Evolutionary conservation across 1,284 basidiomycete species (phyloP), one percentile per base, ranked within the genome.

Genomic region (Pterula multifida): DNA sequence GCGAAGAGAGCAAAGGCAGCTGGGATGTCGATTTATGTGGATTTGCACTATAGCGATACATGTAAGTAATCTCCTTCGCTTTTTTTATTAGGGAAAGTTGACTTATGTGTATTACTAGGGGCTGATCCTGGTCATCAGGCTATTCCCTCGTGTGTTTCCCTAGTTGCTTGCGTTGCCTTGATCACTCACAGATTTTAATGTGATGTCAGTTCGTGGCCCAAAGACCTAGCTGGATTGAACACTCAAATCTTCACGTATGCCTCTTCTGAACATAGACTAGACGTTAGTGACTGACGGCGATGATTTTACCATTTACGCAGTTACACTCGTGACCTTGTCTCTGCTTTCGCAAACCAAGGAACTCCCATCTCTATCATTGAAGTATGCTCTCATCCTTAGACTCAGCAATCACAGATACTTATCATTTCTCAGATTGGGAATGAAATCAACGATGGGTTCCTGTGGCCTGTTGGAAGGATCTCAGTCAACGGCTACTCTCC

Each of bases 1-100:
- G 79, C 72, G 2, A 78, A 76, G 60, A 66, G 79, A 13, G 73
- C 76, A 35, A 70, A 68, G 50, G 74, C 71, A 13, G 75, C 74
- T 17, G 76, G 78, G 17, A 71, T 81, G 75, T 66, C 67, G n/a
- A 59, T 83, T 9, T 60, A 73, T 32, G 65, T 83, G 4, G 78
- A 81, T 55, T 57, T 81, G 46, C 79, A 83, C 57, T 81, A 74
- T 59, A 79, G 78, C 57, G 79, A 82, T 57, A 81, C 75, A 2
- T 80, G 76, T 78, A 57, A 51, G 68, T 49, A 17, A 26, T 17
- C 49, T 28, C 49, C 19, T 39, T 32, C 45, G 39, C n/a, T 36
- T 24, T 53, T 36, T 6, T 13, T 32, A 45, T 50, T 26, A 32
- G 47, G 50, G 26, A 11, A 24, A 42, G 28, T 52, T 9, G 50